Evolutionary conservation across 305 asterid species (phyloP).

Genomic region (Salvia sclarea): DNA sequence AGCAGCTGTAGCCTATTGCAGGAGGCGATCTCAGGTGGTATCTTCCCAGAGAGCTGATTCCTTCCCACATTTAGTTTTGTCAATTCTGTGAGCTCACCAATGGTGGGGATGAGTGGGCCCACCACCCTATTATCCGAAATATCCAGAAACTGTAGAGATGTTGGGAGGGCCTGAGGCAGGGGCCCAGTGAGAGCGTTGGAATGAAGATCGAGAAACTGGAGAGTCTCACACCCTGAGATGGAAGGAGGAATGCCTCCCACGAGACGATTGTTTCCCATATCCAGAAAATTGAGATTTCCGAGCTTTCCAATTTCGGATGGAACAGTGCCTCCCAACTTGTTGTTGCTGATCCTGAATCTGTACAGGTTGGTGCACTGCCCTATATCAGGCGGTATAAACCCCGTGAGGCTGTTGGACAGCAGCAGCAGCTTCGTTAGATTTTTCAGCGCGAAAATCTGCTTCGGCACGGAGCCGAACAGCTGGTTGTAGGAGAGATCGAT

Average conservation of each 20-base stretch:
- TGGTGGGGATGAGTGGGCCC: conserved; percentile 52
- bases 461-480: conserved; percentile 75
- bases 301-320: conserved; percentile 84
- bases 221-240: conserved; percentile 60
- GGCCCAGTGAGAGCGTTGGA: conserved; percentile 68
- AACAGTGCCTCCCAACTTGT: conserved; percentile 75
- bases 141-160: conserved; percentile 73
- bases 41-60: conserved; percentile 73
- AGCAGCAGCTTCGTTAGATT: conserved; percentile 77
- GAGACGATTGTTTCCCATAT: conserved; percentile 66
- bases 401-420: conserved; percentile 72
- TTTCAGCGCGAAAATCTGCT: conserved; percentile 51
- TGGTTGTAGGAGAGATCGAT: conserved; percentile 86
- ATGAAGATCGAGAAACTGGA: conserved; percentile 93
- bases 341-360: conserved; percentile 68
- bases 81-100: conserved; percentile 68
- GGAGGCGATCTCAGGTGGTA: conserved; percentile 71
- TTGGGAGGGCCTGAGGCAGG: conserved; percentile 68
- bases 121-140: conserved; percentile 70
- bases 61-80: conserved; percentile 72
- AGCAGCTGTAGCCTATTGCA: conserved; percentile 76
- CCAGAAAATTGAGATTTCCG: conserved; percentile 68
- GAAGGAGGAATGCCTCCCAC: conserved; percentile 71
- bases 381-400: conserved; percentile 80
- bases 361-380: conserved; percentile 85